Conservation (phyloP, 768 basidiomycete genomes). For the Amanita pallidorosea region DNA sequence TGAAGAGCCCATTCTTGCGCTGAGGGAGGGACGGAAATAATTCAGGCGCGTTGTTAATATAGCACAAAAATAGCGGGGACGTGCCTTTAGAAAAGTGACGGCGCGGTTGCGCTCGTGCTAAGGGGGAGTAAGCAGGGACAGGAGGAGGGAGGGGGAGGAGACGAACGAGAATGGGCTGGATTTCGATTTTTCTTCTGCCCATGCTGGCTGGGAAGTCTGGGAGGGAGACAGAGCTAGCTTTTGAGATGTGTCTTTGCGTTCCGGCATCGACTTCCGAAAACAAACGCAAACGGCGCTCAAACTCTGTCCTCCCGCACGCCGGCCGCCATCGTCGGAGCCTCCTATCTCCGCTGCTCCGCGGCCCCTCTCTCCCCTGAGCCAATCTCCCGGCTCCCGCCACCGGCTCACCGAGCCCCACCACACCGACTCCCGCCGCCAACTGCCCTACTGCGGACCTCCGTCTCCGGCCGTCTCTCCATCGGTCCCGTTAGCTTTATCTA, state of each 20-base stretch:
- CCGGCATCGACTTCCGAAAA: constrained; percentile 2
- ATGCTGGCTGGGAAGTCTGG: constrained; percentile 19
- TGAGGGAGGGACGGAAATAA: constrained; percentile 30
- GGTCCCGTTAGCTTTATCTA: no score
- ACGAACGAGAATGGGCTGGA: constrained; percentile 70
- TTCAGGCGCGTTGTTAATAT: constrained; percentile 24
- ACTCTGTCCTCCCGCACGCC: background rate
- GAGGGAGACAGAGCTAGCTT: constrained; percentile 1
- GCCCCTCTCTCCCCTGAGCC: background rate
- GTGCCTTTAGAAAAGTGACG: constrained; percentile 83
- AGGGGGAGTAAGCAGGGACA: constrained; percentile 9
- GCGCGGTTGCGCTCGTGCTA: constrained; percentile 88
- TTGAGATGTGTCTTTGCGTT: constrained; percentile 1
- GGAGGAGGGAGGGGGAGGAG: constrained; percentile 9
- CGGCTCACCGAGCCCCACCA: background rate
- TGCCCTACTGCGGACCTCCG: background rate
- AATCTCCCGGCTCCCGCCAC: background rate
- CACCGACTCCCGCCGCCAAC: background rate
- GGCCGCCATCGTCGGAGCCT: background rate
- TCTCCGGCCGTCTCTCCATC: background rate
- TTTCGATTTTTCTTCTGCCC: constrained; percentile 77
- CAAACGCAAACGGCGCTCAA: constrained; percentile 7
- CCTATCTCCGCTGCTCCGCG: background rate
- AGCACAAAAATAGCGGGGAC: constrained; percentile 53
- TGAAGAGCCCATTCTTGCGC: constrained; percentile 88